Percentiles rank a stretch among this genome's conserved stretches.
These are phyloP conservation scores for Chlamydomonas schloesseri DNA, from an alignment of 139 green algal species.

Conservation along the genomic window DNA sequence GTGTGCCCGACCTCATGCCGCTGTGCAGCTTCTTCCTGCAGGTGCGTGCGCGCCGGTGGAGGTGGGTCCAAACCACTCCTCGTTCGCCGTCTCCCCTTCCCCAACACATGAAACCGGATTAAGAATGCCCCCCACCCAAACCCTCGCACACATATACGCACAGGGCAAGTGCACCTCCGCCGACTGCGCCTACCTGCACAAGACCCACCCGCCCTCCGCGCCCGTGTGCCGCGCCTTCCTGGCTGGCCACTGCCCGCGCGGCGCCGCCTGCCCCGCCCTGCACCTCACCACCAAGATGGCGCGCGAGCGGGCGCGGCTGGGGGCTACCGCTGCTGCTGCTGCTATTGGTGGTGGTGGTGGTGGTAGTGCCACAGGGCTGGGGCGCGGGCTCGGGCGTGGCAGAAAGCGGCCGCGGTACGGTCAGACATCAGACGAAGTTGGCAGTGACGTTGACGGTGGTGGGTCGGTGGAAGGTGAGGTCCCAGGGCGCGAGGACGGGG, in stretches of 20 bases:
- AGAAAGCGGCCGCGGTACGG: too few relatives aligned
- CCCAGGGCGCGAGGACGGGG: neutral
- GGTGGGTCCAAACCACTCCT: too few relatives aligned
- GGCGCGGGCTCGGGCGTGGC: too few relatives aligned
- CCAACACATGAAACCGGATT: too few relatives aligned
- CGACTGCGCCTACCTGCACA: conserved; percentile 78
- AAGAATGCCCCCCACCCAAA: too few relatives aligned
- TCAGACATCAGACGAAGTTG: neutral
- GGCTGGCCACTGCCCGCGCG: conserved; percentile 70
- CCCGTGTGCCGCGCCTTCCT: conserved; percentile 73
- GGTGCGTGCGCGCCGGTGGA: conserved; percentile 40
- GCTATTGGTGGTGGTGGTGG: neutral
- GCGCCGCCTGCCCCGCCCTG: conserved; percentile 65
- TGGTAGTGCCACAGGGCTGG: neutral
- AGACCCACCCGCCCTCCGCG: conserved; percentile 61
- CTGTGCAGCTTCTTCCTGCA: conserved; percentile 78
- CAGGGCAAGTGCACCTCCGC: conserved; percentile 74
- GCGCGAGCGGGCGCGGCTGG: neutral
- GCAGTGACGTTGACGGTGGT: too few relatives aligned
- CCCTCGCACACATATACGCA: too few relatives aligned
- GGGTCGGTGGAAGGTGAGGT: too few relatives aligned
- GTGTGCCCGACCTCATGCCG: conserved; percentile 76
- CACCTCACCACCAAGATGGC: conserved; percentile 70
- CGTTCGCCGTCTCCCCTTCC: too few relatives aligned
- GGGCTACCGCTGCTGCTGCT: neutral